Evolutionary conservation across 2,329 filamentous ascomycete species (phyloP).

Genomic region (Fusarium sp.): DNA sequence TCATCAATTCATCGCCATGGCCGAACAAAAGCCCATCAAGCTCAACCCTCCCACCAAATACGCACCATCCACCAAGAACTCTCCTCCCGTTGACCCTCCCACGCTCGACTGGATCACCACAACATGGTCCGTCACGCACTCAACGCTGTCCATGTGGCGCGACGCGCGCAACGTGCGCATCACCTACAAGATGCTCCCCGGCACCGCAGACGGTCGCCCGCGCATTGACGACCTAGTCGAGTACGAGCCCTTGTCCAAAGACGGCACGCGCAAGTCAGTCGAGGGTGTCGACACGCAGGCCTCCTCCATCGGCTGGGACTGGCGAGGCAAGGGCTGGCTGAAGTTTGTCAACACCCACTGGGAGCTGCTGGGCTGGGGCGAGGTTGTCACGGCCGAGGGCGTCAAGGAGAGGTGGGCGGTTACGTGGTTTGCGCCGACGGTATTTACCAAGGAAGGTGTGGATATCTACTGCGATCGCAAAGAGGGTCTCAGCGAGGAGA

Average conservation of each 20-base stretch:
- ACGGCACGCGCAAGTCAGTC: constrained; percentile 69
- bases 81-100: constrained; percentile 59
- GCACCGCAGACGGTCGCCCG: constrained; percentile 54
- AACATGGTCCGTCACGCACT: constrained; percentile 82
- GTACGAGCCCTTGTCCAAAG: constrained; percentile 69
- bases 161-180: constrained; percentile 84
- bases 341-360: constrained; percentile 80
- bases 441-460: constrained; percentile 86
- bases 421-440: constrained; percentile 85
- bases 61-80: constrained; percentile 43
- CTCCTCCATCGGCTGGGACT: constrained; percentile 69
- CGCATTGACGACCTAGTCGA: constrained; percentile 79
- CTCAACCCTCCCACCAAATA: constrained; percentile 64
- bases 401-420: constrained; percentile 76
- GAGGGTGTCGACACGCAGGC: constrained; percentile 71
- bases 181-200: constrained; percentile 72
- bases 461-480: constrained; percentile 79
- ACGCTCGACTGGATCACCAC: constrained; percentile 70
- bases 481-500: constrained; percentile 70
- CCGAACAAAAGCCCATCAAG: constrained; percentile 39
- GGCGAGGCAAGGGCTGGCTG: constrained; percentile 83
- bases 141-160: constrained; percentile 84
- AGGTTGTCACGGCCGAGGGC: constrained; percentile 58
- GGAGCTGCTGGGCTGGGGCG: constrained; percentile 84
- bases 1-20: constrained; percentile 28